Percentiles rank a stretch among this genome's conserved stretches.
phyloP scores from a whole-genome alignment of 1,139 yeast genomes.

The Pichia sp. region DNA sequence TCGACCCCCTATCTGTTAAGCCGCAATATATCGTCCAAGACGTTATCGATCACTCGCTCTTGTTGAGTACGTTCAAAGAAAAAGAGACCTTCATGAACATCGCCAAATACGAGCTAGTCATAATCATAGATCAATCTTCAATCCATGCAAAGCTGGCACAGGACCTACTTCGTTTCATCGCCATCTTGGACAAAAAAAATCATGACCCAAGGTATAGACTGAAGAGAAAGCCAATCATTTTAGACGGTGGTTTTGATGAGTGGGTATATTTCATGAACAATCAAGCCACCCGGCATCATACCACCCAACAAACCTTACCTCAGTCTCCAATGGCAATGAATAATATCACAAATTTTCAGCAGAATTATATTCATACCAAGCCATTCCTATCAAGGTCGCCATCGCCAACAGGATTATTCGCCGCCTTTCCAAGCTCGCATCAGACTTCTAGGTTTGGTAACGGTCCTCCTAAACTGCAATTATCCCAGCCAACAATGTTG shows the following conservation, averaged over 20 bases:
- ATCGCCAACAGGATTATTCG: conserved; percentile 3
- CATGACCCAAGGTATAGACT: conserved; percentile 40
- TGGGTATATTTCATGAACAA: conserved; percentile 37
- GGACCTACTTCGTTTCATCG: conserved; percentile 32
- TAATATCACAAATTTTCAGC: background rate
- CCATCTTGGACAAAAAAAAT: conserved; percentile 36
- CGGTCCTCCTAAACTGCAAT: background rate
- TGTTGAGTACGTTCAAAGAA: conserved; percentile 35
- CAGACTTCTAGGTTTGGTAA: background rate
- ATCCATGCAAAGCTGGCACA: conserved; percentile 17
- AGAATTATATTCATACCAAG: conserved; percentile 10
- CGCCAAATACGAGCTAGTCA: conserved; percentile 47
- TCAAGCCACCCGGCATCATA: conserved; percentile 2
- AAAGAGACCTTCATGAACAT: conserved; percentile 41
- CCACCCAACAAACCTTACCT: background rate
- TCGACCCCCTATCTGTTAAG: conserved; percentile 51
- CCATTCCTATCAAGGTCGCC: conserved; percentile 13
- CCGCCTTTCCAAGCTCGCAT: background rate
- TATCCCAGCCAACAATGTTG: background rate
- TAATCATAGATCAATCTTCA: conserved; percentile 46
- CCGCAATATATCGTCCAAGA: conserved; percentile 33
- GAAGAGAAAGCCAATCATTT: conserved; percentile 47
- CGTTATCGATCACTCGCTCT: conserved; percentile 31
- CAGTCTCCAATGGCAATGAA: background rate
- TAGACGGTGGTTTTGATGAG: conserved; percentile 49